Evolutionary conservation across 192 early-diverging fungal genomes (phyloP).

Genomic region (Coemansia sp.): DNA sequence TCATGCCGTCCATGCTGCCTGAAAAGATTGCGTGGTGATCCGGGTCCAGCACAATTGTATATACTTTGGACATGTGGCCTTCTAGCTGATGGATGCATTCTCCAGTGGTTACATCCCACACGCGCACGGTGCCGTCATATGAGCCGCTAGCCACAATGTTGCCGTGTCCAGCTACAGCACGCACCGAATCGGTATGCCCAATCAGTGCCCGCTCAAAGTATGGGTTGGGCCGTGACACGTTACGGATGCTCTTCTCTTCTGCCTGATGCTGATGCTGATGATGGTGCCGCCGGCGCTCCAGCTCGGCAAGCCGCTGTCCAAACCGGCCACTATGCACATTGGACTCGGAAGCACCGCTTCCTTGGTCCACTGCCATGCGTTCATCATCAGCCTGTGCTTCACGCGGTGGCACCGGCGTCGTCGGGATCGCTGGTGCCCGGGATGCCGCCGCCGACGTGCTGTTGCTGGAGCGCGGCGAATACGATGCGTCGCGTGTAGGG

Average conservation of each 20-base stretch:
- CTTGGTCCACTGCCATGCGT: slow-evolving; percentile 19
- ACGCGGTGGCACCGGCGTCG: slow-evolving; percentile 13
- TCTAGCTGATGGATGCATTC: slow-evolving; percentile 62
- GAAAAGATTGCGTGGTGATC: slow-evolving; percentile 83
- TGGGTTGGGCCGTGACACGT: slow-evolving; percentile 57
- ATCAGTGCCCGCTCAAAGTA: slow-evolving; percentile 78
- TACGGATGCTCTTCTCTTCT: neutral
- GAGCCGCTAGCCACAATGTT: slow-evolving; percentile 85
- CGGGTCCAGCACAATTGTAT: slow-evolving; percentile 85
- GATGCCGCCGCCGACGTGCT: neutral
- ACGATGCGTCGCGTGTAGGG: slow-evolving; percentile 59
- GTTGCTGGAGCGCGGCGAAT: slow-evolving; percentile 18
- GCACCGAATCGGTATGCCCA: slow-evolving; percentile 88
- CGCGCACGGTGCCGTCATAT: slow-evolving; percentile 86
- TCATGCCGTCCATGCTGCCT: slow-evolving; percentile 91
- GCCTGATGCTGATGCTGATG: no score
- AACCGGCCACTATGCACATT: neutral
- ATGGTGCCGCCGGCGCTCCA: no score
- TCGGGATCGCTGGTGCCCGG: neutral
- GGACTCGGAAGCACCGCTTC: neutral
- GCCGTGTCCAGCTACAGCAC: slow-evolving; percentile 87
- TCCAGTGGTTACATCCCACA: slow-evolving; percentile 86
- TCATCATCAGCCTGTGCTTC: neutral
- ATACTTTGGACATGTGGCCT: slow-evolving; percentile 94
- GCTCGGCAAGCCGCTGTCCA: neutral